Base-by-base conservation (phyloP, 176 grass and related monocot genomes). In the Panicum miliaceum region DNA sequence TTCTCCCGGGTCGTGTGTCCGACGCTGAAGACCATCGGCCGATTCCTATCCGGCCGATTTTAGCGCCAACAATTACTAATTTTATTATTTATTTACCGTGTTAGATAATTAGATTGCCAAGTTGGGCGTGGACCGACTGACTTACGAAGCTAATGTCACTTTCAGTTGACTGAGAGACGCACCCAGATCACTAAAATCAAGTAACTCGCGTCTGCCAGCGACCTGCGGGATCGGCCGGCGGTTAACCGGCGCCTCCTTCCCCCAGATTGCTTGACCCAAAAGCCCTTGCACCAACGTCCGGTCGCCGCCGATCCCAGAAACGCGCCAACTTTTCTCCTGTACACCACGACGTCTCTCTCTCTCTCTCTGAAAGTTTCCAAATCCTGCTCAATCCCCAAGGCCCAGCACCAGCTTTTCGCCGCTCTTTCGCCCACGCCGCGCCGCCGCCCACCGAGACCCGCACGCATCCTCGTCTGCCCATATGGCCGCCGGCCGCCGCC, bases 381-480 rank as follows among this genome's bases (percentile, higher is more conserved):
- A 70, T 6, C 77, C 16, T 42, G 4, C 32, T 78, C 58, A 37
- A 58, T 43, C 26, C 65, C 45, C 4, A 40, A 25, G 0, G n/a
- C 52, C 51, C 59, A 23, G 57, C 67, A 40, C 71, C 36, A 64
- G 27, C 78, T 82, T 86, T 78, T n/a, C 83, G 83, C 77, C 53
- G 70, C 82, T 51, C 50, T 32, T 36, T 79, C 26, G 34, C 25
- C 50, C 66, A 63, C 81, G 80, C 80, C 73, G 45, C 73, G 25
- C 0, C 3, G 76, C 73, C 63, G 20, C 64, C 73, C 73, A 19
- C 73, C 73, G 56, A 71, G 69, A 67, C 56, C 69, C 37, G 14
- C 50, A 29, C 42, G 43, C 43, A 47, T 46, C 42, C 57, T 25
- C 22, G 11, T 27, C 67, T 8, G 64, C 66, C n/a, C 25, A 19